phyloP scores from a whole-genome alignment of 2,329 filamentous ascomycete species.

The Raffaelea ambrosiae region DNA sequence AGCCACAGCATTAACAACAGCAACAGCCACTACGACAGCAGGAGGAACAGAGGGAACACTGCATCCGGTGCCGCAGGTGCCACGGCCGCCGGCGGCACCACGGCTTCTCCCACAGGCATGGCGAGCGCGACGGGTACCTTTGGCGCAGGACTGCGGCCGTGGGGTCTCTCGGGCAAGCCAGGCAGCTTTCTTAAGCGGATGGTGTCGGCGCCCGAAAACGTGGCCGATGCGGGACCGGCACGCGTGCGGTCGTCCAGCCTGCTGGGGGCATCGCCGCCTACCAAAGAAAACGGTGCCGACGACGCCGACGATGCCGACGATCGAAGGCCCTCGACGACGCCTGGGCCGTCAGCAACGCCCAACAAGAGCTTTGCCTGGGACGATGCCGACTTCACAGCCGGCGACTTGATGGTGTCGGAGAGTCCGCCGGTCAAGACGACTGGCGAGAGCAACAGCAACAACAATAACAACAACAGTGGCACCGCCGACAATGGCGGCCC shows the following conservation, averaged over 20 bases:
- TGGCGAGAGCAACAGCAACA: conserved; percentile 25
- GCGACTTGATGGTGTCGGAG: conserved; percentile 45
- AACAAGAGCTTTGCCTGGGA: conserved; percentile 48
- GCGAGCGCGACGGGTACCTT: conserved; percentile 8
- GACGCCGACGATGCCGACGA: background rate
- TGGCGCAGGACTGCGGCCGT: background rate
- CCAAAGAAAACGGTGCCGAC: background rate
- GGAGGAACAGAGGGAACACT: too few species aligned
- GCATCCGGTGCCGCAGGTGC: conserved; percentile 6
- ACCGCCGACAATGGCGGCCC: background rate
- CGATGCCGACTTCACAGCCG: conserved; percentile 49
- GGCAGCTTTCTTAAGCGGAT: conserved; percentile 8
- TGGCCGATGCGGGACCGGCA: background rate
- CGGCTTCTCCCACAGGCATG: conserved; percentile 11
- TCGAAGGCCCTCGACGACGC: background rate
- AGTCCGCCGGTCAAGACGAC: conserved; percentile 42
- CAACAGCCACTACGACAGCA: conserved; percentile 3
- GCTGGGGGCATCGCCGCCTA: background rate
- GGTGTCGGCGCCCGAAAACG: conserved; percentile 3
- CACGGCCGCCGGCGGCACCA: conserved; percentile 11
- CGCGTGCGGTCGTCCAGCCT: background rate
- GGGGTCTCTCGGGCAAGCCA: conserved; percentile 2
- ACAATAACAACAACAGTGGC: background rate
- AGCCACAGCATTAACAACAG: conserved; percentile 22
- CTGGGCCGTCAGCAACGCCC: conserved; percentile 18